Conservation (phyloP, 352 stramenopile species). For the Pythium guiyangense region DNA sequence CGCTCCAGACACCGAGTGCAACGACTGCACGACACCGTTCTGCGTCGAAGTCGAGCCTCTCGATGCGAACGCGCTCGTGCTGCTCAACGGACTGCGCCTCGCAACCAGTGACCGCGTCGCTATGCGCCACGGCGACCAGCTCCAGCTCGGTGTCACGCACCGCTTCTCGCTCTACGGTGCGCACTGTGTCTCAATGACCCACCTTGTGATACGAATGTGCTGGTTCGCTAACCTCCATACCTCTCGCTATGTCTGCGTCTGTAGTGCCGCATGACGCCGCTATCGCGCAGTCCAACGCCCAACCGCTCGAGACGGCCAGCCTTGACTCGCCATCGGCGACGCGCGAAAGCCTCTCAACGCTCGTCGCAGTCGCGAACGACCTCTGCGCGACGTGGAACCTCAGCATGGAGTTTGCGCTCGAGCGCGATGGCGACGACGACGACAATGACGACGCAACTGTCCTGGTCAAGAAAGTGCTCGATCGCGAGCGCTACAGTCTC, state of each 20-base stretch:
- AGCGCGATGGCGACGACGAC: conserved; percentile 1
- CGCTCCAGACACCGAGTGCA: background rate
- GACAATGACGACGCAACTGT: conserved; percentile 11
- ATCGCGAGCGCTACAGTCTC: conserved; percentile 30
- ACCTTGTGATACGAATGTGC: too few relatives aligned
- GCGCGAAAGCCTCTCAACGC: conserved; percentile 4
- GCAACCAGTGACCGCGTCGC: conserved; percentile 13
- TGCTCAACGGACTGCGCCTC: conserved; percentile 33
- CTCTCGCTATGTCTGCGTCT: background rate
- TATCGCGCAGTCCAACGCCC: background rate
- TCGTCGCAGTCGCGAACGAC: conserved; percentile 54
- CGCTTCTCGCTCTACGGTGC: conserved; percentile 47
- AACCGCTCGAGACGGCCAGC: background rate
- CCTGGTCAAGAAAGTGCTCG: conserved; percentile 47
- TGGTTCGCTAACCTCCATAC: background rate
- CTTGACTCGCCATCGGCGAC: background rate
- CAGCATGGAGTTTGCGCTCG: conserved; percentile 40
- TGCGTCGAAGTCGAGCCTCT: conserved; percentile 33
- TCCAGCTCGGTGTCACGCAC: conserved; percentile 34
- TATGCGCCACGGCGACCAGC: conserved; percentile 42
- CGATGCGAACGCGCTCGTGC: conserved; percentile 24
- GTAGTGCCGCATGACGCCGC: conserved; percentile 3
- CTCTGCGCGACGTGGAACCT: conserved; percentile 55
- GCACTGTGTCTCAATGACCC: background rate
- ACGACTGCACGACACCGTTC: background rate